Base-by-base conservation (phyloP, 2,329 filamentous ascomycete species). In the Bipolaris oryzae region DNA sequence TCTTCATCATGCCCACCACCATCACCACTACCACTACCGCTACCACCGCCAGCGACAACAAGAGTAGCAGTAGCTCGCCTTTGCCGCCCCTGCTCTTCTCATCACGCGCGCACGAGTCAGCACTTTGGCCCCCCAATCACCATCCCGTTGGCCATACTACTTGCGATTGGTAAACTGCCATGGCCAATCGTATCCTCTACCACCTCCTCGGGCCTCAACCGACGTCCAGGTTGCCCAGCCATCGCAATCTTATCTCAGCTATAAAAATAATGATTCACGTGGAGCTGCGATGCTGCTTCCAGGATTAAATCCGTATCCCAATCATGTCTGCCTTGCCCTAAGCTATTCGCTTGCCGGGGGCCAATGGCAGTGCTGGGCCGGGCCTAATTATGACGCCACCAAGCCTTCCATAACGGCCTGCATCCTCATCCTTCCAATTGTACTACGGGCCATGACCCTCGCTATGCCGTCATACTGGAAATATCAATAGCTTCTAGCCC, bases 321-420 rank as follows among this genome's bases (percentile, higher is more conserved):
- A 49, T 48, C 57, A 52, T 57, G 57, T 59, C 57, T 59, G 57
- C 57, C 57, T 59, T 50, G 57, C 47, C 56, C 48, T 59, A 57
- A 38, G 53, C 38, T 34, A 18, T 33, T 47, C 21, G 49, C 23
- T 35, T 41, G 28, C 44, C 20, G 43, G 53, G 53, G 53, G 53
- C 53, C 53, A 45, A 53, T 52, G 57, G 45, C 57, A 43, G 53
- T 57, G 48, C 43, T 50, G 21, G 21, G 44, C 50, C 21, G 44
- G 37, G 49, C 49, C 41, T 34, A 50, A 21, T 50, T 51, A 39
- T 31, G 46, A 45, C 53, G 31, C 42, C 53, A 52, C 53, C 42
- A 47, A 52, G 53, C 23, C 48, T 25, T 23, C 18, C 21, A 16
- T 15, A 33, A 33, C 25, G 38, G 39, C 25, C 28, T 34, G 49